A percentile compares a stretch with the other conserved stretches of the same genome.
These are phyloP conservation scores for Dactylellina leptospora DNA, from an alignment of 2,329 filamentous ascomycete species.

Conservation along the genomic window DNA sequence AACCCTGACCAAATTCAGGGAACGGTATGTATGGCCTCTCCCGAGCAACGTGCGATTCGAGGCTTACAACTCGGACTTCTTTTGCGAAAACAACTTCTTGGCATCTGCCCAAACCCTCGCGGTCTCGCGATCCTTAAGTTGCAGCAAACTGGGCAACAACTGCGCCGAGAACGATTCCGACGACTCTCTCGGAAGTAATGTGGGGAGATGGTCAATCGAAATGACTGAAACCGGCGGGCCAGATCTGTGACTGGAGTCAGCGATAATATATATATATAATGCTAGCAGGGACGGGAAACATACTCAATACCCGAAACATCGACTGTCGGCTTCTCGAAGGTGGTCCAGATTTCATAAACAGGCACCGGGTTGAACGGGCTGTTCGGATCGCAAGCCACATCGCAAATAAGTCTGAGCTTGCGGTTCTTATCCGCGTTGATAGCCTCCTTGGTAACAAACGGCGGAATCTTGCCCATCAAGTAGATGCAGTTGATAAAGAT, in stretches of 20 bases:
- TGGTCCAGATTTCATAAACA: conserved; percentile 84
- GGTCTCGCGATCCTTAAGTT: conserved; percentile 77
- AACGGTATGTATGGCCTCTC: background rate
- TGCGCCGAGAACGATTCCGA: conserved; percentile 84
- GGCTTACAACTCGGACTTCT: conserved; percentile 72
- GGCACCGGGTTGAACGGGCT: conserved; percentile 79
- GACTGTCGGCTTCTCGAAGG: conserved; percentile 87
- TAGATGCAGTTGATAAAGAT: conserved; percentile 93
- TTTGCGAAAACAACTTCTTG: conserved; percentile 83
- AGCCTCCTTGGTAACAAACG: conserved; percentile 78
- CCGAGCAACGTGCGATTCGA: too few relatives aligned
- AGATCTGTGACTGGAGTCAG: conserved; percentile 29
- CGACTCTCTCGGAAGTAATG: conserved; percentile 83
- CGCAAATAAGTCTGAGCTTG: conserved; percentile 80
- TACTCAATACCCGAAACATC: conserved; percentile 56
- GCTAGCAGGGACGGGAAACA: background rate
- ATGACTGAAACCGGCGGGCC: conserved; percentile 77
- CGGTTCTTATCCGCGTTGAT: conserved; percentile 72
- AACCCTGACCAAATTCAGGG: too few relatives aligned
- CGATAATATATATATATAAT: background rate
- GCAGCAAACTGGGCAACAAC: conserved; percentile 78
- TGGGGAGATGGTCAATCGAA: conserved; percentile 85
- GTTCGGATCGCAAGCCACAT: conserved; percentile 78
- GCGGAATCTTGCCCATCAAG: conserved; percentile 78
- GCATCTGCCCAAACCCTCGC: conserved; percentile 84